Conservation (phyloP, 176 grass and related monocot species). For the Aechmea fasciata region DNA sequence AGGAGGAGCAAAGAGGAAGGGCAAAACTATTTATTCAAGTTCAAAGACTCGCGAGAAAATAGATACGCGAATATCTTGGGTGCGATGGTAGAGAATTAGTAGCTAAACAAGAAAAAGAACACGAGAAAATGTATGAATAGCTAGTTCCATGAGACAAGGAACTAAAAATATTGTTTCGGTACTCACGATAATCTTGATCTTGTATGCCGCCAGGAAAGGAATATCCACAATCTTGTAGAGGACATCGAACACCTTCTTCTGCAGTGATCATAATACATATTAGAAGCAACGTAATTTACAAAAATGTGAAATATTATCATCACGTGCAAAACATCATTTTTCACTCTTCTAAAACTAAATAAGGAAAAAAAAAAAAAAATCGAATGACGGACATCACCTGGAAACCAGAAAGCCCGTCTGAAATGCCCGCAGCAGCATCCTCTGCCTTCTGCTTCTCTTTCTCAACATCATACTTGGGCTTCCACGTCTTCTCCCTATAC, state of each 20-base stretch:
- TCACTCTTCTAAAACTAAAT: background rate
- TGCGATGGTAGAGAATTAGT: background rate
- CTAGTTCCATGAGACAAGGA: background rate
- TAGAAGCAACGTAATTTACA: constrained; percentile 5
- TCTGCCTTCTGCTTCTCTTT: constrained; percentile 93
- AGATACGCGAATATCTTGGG: background rate
- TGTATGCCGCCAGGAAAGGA: constrained; percentile 75
- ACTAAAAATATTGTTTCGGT: background rate
- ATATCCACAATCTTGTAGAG: constrained; percentile 74
- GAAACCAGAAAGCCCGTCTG: constrained; percentile 53
- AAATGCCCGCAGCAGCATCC: constrained; percentile 26
- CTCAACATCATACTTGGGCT: constrained; percentile 83
- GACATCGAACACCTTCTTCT: constrained; percentile 85
- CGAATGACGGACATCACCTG: constrained; percentile 37
- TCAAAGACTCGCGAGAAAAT: background rate
- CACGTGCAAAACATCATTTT: background rate
- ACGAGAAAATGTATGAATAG: constrained; percentile 1
- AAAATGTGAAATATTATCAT: background rate
- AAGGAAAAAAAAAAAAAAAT: background rate
- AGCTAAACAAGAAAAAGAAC: background rate
- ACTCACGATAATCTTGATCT: constrained; percentile 83
- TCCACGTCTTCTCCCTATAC: constrained; percentile 73
- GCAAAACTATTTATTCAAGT: background rate
- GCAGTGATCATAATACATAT: constrained; percentile 23
- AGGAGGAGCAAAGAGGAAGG: background rate